Evolutionary conservation across 805 yeast species (phyloP).

Genomic region (Kuraishia ogatae): DNA sequence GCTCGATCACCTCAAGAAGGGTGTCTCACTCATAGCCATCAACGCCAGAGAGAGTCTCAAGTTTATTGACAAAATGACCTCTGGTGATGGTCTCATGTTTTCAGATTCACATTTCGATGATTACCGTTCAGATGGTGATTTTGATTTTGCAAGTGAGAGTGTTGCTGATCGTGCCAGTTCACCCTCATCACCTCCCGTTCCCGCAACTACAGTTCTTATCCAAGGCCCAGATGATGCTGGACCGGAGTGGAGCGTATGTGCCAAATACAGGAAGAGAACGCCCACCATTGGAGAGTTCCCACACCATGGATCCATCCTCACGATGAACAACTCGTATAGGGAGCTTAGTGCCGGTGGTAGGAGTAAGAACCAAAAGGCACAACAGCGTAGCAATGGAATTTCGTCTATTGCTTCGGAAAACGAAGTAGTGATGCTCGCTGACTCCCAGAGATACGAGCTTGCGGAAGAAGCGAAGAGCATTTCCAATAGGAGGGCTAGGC

Average conservation of each 20-base stretch:
- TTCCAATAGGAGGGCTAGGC: constrained; percentile 23
- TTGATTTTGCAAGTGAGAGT: not conserved
- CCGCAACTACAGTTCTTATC: constrained; percentile 1
- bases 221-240: constrained; percentile 34
- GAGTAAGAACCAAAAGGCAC: not conserved
- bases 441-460: not conserved
- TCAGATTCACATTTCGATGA: not conserved
- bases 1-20: constrained; percentile 48
- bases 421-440: not conserved
- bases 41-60: constrained; percentile 59
- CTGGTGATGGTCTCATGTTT: constrained; percentile 5
- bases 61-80: constrained; percentile 40
- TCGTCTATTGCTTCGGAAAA: not conserved
- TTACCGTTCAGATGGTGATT: not conserved
- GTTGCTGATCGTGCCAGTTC: constrained; percentile 2
- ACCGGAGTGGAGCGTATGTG: constrained; percentile 42
- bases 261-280: constrained; percentile 31
- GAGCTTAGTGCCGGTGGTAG: constrained; percentile 8
- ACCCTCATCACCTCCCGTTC: not conserved
- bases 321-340: constrained; percentile 9
- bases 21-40: constrained; percentile 45
- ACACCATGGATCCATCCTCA: constrained; percentile 24
- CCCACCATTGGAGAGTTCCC: constrained; percentile 46
- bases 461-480: constrained; percentile 1
- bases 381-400: not conserved